Conservation (phyloP, 768 basidiomycete genomes). For the Punctularia strigosozonata region DNA sequence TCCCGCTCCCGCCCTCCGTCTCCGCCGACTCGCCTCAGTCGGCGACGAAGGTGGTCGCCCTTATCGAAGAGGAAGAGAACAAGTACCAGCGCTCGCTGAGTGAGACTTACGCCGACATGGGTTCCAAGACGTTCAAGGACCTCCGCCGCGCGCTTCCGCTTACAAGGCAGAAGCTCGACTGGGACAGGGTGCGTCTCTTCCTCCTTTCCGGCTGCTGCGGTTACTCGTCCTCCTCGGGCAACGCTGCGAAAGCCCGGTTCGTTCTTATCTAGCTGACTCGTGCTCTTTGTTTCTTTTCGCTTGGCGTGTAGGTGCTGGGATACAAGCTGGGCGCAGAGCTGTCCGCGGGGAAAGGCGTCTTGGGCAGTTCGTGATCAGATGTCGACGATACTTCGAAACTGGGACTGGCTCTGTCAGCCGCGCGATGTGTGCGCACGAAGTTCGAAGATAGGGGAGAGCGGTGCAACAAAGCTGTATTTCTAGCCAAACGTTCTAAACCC, state of each 20-base stretch:
- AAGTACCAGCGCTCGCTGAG: constrained; percentile 72
- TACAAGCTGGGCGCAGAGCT: constrained; percentile 73
- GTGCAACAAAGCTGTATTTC: too few relatives aligned
- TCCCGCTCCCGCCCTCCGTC: constrained; percentile 51
- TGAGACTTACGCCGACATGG: constrained; percentile 79
- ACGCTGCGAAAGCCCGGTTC: too few relatives aligned
- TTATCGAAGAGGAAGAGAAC: constrained; percentile 72
- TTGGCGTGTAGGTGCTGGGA: constrained; percentile 30
- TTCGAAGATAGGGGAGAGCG: too few relatives aligned
- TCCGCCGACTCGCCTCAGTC: constrained; percentile 37
- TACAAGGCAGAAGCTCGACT: constrained; percentile 89
- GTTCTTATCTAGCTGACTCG: neutral
- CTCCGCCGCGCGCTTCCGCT: constrained; percentile 84
- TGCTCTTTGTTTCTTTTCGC: neutral
- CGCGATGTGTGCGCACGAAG: too few relatives aligned
- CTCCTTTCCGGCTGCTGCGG: too few relatives aligned
- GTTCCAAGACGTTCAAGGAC: constrained; percentile 88
- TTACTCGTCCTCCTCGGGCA: too few relatives aligned
- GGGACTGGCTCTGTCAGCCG: too few relatives aligned
- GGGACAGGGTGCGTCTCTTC: constrained; percentile 75
- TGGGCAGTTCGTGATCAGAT: constrained; percentile 23
- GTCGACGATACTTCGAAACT: too few relatives aligned
- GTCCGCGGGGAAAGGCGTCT: constrained; percentile 49
- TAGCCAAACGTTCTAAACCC: too few relatives aligned
- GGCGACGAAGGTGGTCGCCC: constrained; percentile 64